Conservation (phyloP, 139 green algal species). For the Chlamydomonas urium region DNA sequence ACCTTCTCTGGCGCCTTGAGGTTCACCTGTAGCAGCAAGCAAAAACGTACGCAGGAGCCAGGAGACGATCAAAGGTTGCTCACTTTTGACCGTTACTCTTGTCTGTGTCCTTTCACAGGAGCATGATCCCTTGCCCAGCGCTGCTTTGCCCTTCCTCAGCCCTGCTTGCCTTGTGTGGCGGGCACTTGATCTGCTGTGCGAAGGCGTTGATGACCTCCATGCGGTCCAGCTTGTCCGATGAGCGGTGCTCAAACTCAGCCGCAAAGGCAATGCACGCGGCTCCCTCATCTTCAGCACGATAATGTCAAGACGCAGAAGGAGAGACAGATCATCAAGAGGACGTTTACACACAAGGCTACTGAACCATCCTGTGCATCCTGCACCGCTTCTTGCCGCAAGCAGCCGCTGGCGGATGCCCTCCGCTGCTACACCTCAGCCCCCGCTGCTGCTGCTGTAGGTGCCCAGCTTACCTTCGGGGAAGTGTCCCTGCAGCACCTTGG, state of each 20-base stretch:
- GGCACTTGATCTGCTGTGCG: constrained; percentile 12
- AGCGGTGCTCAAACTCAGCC: constrained; percentile 53
- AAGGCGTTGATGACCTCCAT: constrained; percentile 43
- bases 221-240: constrained; percentile 37
- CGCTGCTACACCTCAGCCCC: background rate
- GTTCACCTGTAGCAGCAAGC: constrained; percentile 47
- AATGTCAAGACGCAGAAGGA: too few relatives aligned
- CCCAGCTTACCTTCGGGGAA: constrained; percentile 33
- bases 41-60: too few relatives aligned
- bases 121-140: too few relatives aligned
- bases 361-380: too few relatives aligned
- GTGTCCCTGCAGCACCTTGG: constrained; percentile 19
- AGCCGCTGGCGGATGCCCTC: too few relatives aligned
- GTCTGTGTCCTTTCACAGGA: too few relatives aligned
- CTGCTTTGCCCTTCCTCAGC: background rate
- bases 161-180: background rate
- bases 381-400: too few relatives aligned
- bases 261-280: constrained; percentile 27
- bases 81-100: too few relatives aligned
- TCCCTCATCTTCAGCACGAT: constrained; percentile 25
- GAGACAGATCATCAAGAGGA: too few relatives aligned
- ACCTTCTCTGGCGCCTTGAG: constrained; percentile 28
- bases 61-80: too few relatives aligned
- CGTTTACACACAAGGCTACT: too few relatives aligned
- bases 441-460: background rate